phyloP scores from a whole-genome alignment of 2,329 filamentous ascomycete genomes.

The Trichoderma semiorbis region DNA sequence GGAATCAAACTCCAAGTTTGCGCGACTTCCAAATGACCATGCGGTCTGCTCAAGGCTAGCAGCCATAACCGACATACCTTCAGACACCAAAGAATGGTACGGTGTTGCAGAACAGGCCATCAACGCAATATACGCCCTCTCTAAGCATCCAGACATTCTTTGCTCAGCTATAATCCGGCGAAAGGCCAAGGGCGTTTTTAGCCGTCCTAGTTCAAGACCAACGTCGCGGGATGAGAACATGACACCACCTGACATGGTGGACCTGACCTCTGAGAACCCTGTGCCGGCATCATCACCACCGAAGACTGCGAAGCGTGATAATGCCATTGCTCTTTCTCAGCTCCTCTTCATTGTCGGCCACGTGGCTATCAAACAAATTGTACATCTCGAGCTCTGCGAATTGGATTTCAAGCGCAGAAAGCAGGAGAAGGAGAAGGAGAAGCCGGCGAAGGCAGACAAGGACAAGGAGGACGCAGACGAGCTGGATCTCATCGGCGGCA shows the following conservation, averaged over 20 bases:
- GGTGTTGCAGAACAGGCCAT: slow-evolving; percentile 95
- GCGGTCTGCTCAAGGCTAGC: slow-evolving; percentile 78
- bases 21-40: slow-evolving; percentile 86
- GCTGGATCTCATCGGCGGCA: slow-evolving; percentile 92
- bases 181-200: slow-evolving; percentile 81
- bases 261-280: slow-evolving; percentile 31
- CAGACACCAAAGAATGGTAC: slow-evolving; percentile 92
- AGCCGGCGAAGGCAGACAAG: slow-evolving; percentile 46
- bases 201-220: slow-evolving; percentile 36
- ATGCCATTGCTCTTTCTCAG: slow-evolving; percentile 77
- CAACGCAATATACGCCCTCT: slow-evolving; percentile 88
- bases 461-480: slow-evolving; percentile 73
- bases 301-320: slow-evolving; percentile 57
- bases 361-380: slow-evolving; percentile 97
- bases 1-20: slow-evolving; percentile 64
- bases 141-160: slow-evolving; percentile 88
- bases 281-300: slow-evolving; percentile 24
- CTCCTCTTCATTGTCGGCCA: slow-evolving; percentile 94
- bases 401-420: slow-evolving; percentile 97
- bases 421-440: slow-evolving; percentile 75
- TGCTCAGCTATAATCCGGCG: slow-evolving; percentile 87
- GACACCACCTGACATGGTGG: slow-evolving; percentile 29
- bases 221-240: slow-evolving; percentile 45
- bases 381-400: slow-evolving; percentile 95
- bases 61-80: slow-evolving; percentile 78